These are phyloP conservation scores for Coniochaeta pulveracea DNA, from an alignment of 2,329 filamentous ascomycete species.

Conservation along the genomic window DNA sequence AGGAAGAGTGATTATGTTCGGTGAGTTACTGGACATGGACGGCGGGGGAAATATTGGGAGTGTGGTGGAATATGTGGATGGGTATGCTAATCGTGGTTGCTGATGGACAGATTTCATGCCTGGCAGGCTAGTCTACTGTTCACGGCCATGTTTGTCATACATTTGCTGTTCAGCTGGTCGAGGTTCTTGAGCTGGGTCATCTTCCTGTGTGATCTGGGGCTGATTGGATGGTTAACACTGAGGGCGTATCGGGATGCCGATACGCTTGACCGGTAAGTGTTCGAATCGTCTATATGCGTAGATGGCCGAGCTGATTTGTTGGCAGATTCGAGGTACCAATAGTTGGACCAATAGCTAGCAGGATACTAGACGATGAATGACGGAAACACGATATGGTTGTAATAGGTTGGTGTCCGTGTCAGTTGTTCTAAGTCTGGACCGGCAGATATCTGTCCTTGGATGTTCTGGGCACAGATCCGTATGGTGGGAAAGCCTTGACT, in stretches of 20 bases:
- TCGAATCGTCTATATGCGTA: neutral
- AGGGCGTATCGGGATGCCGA: constrained; percentile 78
- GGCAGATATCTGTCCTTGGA: no score
- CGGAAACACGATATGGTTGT: no score
- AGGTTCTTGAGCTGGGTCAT: constrained; percentile 74
- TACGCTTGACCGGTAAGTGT: constrained; percentile 44
- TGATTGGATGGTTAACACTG: constrained; percentile 67
- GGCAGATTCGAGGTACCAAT: constrained; percentile 73
- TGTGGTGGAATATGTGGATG: neutral
- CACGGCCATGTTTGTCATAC: constrained; percentile 60
- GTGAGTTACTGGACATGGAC: constrained; percentile 32
- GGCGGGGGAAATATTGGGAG: no score
- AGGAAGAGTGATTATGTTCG: constrained; percentile 95
- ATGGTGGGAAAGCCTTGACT: no score
- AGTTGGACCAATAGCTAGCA: constrained; percentile 74
- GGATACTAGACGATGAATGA: constrained; percentile 77
- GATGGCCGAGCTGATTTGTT: constrained; percentile 13
- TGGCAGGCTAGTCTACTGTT: constrained; percentile 89
- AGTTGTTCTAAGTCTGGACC: no score
- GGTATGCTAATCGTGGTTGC: constrained; percentile 10
- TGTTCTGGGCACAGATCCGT: no score
- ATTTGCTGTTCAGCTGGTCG: constrained; percentile 81
- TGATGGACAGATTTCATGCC: constrained; percentile 67
- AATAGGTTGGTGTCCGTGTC: no score
- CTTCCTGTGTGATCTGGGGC: constrained; percentile 59